Conservation (phyloP, 1,284 basidiomycete genomes). For the Microbotryum silenes-acaulis region DNA sequence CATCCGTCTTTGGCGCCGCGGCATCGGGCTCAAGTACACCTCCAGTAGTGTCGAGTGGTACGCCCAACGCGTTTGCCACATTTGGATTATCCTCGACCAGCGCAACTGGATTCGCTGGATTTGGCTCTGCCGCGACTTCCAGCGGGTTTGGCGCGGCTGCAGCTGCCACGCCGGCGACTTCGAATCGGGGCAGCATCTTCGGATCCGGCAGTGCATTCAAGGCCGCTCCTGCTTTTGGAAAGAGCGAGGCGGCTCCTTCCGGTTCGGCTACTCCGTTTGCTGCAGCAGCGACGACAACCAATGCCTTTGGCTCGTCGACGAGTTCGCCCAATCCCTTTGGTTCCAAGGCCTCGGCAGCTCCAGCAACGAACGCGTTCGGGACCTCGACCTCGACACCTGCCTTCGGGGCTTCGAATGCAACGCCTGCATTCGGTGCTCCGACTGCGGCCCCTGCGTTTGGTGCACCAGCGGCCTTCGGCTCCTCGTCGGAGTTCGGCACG, state of each 20-base stretch:
- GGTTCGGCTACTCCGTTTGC: too few species aligned
- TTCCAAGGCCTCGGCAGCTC: too few species aligned
- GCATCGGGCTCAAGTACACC: background rate
- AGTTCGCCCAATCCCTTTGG: too few species aligned
- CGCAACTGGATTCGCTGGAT: constrained; percentile 12
- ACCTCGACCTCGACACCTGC: too few species aligned
- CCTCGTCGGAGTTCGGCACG: background rate
- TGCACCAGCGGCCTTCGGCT: constrained; percentile 2
- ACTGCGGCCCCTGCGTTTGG: background rate
- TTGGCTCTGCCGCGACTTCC: constrained; percentile 3
- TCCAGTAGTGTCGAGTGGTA: background rate
- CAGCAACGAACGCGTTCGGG: too few species aligned
- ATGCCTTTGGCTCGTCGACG: too few species aligned
- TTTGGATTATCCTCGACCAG: constrained; percentile 1
- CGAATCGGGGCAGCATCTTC: background rate
- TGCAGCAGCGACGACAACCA: too few species aligned
- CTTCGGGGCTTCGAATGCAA: background rate
- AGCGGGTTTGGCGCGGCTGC: constrained; percentile 11
- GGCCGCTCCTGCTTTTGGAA: constrained; percentile 1
- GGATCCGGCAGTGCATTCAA: background rate
- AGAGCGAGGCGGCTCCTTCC: too few species aligned
- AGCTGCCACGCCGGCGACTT: background rate
- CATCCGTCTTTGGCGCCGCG: constrained; percentile 8
- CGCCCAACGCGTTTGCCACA: background rate
- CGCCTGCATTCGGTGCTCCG: background rate